phyloP scores from a whole-genome alignment of 805 yeast genomes.

The Starmerella ratchasimensis region DNA sequence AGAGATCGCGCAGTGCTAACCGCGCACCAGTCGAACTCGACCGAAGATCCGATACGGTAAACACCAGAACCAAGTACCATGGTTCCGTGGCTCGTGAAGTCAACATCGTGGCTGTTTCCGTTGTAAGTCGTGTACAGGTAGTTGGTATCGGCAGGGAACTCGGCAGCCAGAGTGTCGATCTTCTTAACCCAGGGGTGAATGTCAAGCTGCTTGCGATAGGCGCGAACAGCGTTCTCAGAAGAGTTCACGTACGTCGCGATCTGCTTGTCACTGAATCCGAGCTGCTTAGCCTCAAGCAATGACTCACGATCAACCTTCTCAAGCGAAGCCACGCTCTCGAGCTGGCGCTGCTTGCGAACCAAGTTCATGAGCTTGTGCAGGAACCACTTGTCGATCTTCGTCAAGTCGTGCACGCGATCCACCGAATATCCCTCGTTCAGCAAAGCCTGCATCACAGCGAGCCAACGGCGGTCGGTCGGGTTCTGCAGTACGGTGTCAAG shows the following conservation, averaged over 20 bases:
- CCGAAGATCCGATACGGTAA: conserved; percentile 95
- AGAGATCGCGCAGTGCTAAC: conserved; percentile 91
- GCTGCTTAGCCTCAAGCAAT: conserved; percentile 65
- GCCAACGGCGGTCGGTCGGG: conserved; percentile 92
- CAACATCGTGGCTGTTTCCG: conserved; percentile 73
- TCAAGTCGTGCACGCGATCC: conserved; percentile 78
- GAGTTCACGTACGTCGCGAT: conserved; percentile 64
- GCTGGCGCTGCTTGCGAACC: conserved; percentile 57
- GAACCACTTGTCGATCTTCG: conserved; percentile 95
- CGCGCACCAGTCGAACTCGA: conserved; percentile 99
- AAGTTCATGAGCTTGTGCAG: conserved; percentile 83
- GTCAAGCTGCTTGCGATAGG: conserved; percentile 62
- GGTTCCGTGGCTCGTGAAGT: conserved; percentile 78
- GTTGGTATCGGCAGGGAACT: conserved; percentile 94
- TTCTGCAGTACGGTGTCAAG: conserved; percentile 86
- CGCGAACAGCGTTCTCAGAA: conserved; percentile 69
- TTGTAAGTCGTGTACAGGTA: conserved; percentile 92
- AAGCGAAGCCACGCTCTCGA: conserved; percentile 23
- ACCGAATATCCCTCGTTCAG: conserved; percentile 83
- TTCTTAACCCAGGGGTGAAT: conserved; percentile 89
- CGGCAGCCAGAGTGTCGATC: conserved; percentile 96
- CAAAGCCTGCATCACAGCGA: conserved; percentile 96
- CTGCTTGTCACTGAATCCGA: conserved; percentile 92
- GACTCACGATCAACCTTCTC: conserved; percentile 47
- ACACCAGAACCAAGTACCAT: conserved; percentile 98